A percentile compares a stretch with the other conserved stretches of the same genome.
Conservation (phyloP, 2,329 filamentous ascomycete genomes). For the Alternaria burnsii region DNA sequence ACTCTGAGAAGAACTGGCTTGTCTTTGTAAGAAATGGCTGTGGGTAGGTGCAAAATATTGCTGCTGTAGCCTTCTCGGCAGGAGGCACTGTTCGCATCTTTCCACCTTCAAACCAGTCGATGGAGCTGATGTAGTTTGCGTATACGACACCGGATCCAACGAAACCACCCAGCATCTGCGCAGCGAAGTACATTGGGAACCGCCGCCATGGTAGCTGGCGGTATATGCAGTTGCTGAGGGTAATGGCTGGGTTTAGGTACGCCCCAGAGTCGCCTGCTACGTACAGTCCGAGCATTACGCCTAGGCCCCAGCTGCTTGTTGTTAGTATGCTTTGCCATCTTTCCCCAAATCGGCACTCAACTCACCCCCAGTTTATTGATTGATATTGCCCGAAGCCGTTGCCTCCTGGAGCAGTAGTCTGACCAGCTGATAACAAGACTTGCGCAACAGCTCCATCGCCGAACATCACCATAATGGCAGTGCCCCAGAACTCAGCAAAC, state of each 20-base stretch:
- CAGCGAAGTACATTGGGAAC: conserved; percentile 72
- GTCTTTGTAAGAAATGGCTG: conserved; percentile 71
- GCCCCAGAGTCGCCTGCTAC: conserved; percentile 71
- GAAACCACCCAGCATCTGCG: conserved; percentile 74
- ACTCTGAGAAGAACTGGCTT: conserved; percentile 76
- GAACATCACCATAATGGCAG: conserved; percentile 55
- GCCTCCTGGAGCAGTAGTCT: conserved; percentile 52
- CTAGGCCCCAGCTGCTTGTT: conserved; percentile 45
- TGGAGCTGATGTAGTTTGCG: conserved; percentile 62
- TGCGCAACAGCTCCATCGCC: conserved; percentile 57
- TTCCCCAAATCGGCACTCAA: neutral
- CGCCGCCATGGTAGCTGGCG: conserved; percentile 74
- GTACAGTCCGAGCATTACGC: conserved; percentile 64
- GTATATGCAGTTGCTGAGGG: conserved; percentile 73
- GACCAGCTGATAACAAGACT: conserved; percentile 50
- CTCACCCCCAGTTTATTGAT: conserved; percentile 54
- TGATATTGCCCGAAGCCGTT: conserved; percentile 55
- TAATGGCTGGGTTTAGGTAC: conserved; percentile 73
- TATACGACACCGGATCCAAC: conserved; percentile 59
- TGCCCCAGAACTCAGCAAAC: conserved; percentile 56
- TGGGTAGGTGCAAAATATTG: conserved; percentile 78
- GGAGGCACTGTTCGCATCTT: conserved; percentile 68
- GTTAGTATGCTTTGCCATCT: conserved; percentile 9
- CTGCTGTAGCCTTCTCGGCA: conserved; percentile 67
- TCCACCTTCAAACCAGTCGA: conserved; percentile 70